Base-by-base conservation (phyloP, 2,329 filamentous ascomycete genomes). In the Ceratocystis harringtonii region DNA sequence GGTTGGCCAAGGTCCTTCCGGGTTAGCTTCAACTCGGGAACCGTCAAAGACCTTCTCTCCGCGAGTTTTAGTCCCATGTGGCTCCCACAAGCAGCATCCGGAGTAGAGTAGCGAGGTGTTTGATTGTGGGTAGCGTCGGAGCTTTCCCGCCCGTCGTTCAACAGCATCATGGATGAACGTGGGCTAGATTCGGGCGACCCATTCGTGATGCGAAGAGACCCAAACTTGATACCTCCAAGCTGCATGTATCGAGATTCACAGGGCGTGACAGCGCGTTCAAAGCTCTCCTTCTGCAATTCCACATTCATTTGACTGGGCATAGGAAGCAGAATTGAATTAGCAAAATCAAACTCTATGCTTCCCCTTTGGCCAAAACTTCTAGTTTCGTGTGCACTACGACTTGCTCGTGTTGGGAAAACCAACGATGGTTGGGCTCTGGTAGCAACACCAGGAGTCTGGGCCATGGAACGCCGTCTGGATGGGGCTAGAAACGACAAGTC, bases 191-290 rank as follows among this genome's bases (percentile, higher is more conserved):
- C 72, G 1, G 84, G 84, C 2, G 76, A 75, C 15, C 82, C 84
- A 71, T 87, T 87, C 25, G 77, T 84, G 65, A 87, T 85, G 44
- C 82, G 79, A 62, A 87, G 70, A 1, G 82, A 82, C 1, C 84
- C 84, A 64, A 84, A 79, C 70, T 84, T 84, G 71, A 84, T 86
- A 10, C 78, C 81, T 2, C 84, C 84, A 41, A 83, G 79, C 58
- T 85, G 82, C 67, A 77, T 77, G 69, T 85, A 86, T n/a, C 81
- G 78, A 32, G 76, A 72, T 28, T 85, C 83, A 50, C 75, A 79
- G 0, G 84, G 75, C 7, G 75, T 76, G 15, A 71, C 69, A 6
- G 71, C 72, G 44, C 74, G 70, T 25, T 72, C 71, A 62, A 30
- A 67, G 64, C 17, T 71, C 65, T 66, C 60, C 43, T 68, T 28